Base-by-base conservation (phyloP, 257 asterid genomes). In the Primulina eburnea region DNA sequence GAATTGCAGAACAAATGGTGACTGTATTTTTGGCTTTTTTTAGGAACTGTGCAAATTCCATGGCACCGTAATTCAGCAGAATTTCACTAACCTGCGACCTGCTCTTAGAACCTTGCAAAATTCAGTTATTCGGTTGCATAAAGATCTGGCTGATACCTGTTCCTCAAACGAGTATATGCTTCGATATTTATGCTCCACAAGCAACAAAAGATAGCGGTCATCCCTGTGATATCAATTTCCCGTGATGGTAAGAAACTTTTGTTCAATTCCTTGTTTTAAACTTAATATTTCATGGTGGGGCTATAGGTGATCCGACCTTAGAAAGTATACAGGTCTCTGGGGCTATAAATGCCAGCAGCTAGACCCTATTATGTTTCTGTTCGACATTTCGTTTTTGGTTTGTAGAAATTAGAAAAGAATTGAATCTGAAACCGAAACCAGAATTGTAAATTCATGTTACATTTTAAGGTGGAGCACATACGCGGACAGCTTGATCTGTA, bases 111-210 rank as follows among this genome's bases (percentile, higher is more conserved):
- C 96, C 5, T 79, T 94, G 85, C 97, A 87, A 75, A 94, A 94
- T 82, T 78, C 96, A 53, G 76, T 89, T 71, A 89, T 92, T 30
- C 87, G 89, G 74, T 75, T 84, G 70, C 97, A 91, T 82, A 95
- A 89, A 77, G 99, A 94, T 82, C 80, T 94, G 87, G 96, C 97
- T 1, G 97, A 94, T 57, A 86, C 91, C 3, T 91, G 96, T 74
- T 89, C 96, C 12, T 89, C 96, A 67, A 91, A 94, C 61, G 96
- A 86, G 85, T 90, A 91, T 77, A 77, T 76, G 88, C 97, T 94
- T 67, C 88, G 86, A 58, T 94, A 91, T 78, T 76, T 94, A 58
- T 86, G 95, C 74, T 81, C 90, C 56, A 66, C 87, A 4, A 84
- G 84, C 83, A 75, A 69, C 76, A 81, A 68, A 10, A 83, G 65